Base-by-base conservation (phyloP, 805 yeast genomes). In the Limtongia smithiae region DNA sequence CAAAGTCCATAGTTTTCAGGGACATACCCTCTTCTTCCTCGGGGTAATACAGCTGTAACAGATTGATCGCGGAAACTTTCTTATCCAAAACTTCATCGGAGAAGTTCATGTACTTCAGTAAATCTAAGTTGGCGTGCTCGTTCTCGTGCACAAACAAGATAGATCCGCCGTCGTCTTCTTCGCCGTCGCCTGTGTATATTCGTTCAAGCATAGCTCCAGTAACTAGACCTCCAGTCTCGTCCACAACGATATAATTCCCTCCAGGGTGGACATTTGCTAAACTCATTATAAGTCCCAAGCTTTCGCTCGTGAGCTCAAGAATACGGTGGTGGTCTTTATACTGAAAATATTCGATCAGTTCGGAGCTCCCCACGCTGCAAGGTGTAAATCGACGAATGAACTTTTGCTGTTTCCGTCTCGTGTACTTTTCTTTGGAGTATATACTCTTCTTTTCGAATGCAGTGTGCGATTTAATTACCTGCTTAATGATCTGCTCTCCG, bases 141-240 rank as follows among this genome's bases (percentile, higher is more conserved):
- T 88, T 88, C 64, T 93, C 98, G 68, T 93, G 97, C 1, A 82
- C 72, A 18, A 87, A 75, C 2, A 87, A 74, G 37, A 93, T 79
- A 44, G 79, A 70, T 12, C 96, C 95, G 1, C 62, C 66, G 3
- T 79, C 56, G 15, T 37, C 49, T 39, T 37, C 41, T 2, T 22
- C 41, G 22, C 21, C 30, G 22, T 11, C 20, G 11, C 33, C 8
- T 17, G 15, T 36, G 34, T 43, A 79, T 52, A 94, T 86, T 63
- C 97, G 75, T 65, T 93, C 99, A 68, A 93, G 64, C 75, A 93
- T 73, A 3, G 95, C 87, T 52, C 85, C 85, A 4, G 85, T 78
- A 0, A 93, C 64, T n/a, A 91, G 74, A 5, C 97, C 96, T 28
- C 95, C 90, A n/a, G 96, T 84, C 63, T 93, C 98, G 63, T 93